Base-by-base conservation (phyloP, 768 basidiomycete species). In the Bullera alba region DNA sequence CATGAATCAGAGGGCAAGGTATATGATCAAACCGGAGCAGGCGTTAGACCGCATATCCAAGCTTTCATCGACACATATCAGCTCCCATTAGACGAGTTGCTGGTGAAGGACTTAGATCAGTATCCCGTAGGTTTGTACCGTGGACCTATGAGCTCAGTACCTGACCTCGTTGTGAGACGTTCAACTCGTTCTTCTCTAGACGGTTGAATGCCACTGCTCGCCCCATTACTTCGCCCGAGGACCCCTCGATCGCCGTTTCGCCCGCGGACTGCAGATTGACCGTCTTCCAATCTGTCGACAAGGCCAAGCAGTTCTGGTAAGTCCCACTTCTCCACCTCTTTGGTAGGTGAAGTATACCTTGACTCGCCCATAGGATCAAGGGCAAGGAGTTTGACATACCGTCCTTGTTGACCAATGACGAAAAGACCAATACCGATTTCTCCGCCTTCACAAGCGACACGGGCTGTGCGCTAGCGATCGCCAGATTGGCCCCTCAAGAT, bases 131-230 rank as follows among this genome's bases (percentile, higher is more conserved):
- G 64, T 58, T 17, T 2, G 5, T 42, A 17, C 16, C n/a, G 29
- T 8, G 4, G 17, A 32, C 30, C 10, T 15, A 23, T 45, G 14
- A 14, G 27, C 5, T 12, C 36, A 5, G 2, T n/a, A n/a, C n/a
- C 15, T 32, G 14, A 35, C 4, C 10, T 42, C 8, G 19, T 15
- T 26, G 7, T 7, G 38, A 73, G 59, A 80, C 73, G 12, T 86
- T 90, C 77, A 90, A 89, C 72, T 77, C 82, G 5, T 88, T 90
- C 76, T 90, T 90, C 75, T 78, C 64, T 39, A 75, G 83, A 35
- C 77, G 80, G 61, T 75, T 87, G 46, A 78, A 77, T 50, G 75
- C 79, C 0, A 79, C 69, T 4, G 81, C 80, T 3, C 79, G 87
- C 5, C 83, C 83, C 0, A 77, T 85, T 26, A 76, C 81, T 43